A percentile compares a stretch with the other conserved stretches of the same genome.
Evolutionary conservation across 169 alveolate genomes (phyloP).

Genomic region (Eimeria necatrix): DNA sequence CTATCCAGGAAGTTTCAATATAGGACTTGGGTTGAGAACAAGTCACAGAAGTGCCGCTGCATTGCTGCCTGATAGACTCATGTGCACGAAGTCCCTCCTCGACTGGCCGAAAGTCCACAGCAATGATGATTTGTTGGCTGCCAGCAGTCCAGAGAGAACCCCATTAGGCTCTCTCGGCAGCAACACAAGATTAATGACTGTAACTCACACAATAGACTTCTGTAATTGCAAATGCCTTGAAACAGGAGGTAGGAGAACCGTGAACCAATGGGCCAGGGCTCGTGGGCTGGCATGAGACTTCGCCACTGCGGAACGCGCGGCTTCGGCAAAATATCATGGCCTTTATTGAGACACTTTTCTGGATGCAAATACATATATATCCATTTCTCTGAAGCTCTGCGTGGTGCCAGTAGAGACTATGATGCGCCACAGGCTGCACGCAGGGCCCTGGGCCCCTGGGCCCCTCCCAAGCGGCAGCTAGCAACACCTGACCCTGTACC

Average conservation of each 20-base stretch:
- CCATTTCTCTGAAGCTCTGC: background rate
- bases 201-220: background rate
- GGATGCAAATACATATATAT: background rate
- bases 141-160: background rate
- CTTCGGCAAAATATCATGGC: constrained; percentile 16
- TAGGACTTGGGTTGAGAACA: too few relatives aligned
- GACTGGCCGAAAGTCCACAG: too few relatives aligned
- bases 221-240: background rate
- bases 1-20: too few relatives aligned
- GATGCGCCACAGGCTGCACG: background rate
- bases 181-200: background rate
- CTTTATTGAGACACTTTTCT: background rate
- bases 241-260: background rate
- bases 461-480: constrained; percentile 77
- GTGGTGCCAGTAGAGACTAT: too few relatives aligned
- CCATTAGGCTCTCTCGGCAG: background rate
- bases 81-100: too few relatives aligned
- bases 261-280: constrained; percentile 28
- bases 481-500: constrained; percentile 74
- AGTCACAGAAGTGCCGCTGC: too few relatives aligned
- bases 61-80: too few relatives aligned
- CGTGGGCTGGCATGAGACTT: constrained; percentile 32
- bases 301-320: background rate
- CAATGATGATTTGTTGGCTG: background rate
- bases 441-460: constrained; percentile 71